A percentile compares a stretch with the other conserved stretches of the same genome.
Evolutionary conservation across 2,329 filamentous ascomycete genomes (phyloP).

Genomic region (Massarina eburnea): DNA sequence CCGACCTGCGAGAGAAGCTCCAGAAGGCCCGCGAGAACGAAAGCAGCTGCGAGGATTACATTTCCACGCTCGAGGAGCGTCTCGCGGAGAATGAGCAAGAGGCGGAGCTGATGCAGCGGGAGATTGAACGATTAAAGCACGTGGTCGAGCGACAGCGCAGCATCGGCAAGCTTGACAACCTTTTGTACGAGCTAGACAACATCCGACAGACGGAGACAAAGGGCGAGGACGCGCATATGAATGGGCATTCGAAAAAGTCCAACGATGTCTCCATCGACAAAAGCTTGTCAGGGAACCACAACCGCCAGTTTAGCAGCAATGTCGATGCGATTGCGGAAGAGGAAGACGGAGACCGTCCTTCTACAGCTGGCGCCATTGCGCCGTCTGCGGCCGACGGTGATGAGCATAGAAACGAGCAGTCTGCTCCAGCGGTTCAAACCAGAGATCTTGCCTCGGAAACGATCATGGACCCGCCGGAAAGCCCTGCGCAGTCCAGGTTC

Average conservation of each 20-base stretch:
- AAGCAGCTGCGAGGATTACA: constrained; percentile 89
- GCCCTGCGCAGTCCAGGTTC: constrained; percentile 78
- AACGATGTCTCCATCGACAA: constrained; percentile 39
- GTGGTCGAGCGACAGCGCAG: constrained; percentile 94
- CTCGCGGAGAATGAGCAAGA: constrained; percentile 96
- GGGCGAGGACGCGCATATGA: constrained; percentile 30
- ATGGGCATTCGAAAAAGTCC: constrained; percentile 37
- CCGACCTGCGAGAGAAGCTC: constrained; percentile 89
- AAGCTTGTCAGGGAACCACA: constrained; percentile 25
- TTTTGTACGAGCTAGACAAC: constrained; percentile 86
- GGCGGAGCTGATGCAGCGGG: constrained; percentile 92
- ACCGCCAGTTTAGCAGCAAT: constrained; percentile 33
- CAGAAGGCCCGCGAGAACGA: constrained; percentile 86
- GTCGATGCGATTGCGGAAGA: constrained; percentile 43
- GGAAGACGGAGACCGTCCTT: constrained; percentile 32
- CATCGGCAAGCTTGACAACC: constrained; percentile 88
- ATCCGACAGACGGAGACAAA: constrained; percentile 42
- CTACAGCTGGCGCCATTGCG: constrained; percentile 25
- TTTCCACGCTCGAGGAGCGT: constrained; percentile 92
- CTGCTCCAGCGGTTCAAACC: constrained; percentile 16
- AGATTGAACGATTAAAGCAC: constrained; percentile 90
- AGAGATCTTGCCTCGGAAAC: constrained; percentile 21
- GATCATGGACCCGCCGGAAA: constrained; percentile 57
- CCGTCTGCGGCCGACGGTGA: constrained; percentile 11
- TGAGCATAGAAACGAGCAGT: constrained; percentile 13